Conservation (phyloP, 306 rosid species). For the Cercis canadensis region DNA sequence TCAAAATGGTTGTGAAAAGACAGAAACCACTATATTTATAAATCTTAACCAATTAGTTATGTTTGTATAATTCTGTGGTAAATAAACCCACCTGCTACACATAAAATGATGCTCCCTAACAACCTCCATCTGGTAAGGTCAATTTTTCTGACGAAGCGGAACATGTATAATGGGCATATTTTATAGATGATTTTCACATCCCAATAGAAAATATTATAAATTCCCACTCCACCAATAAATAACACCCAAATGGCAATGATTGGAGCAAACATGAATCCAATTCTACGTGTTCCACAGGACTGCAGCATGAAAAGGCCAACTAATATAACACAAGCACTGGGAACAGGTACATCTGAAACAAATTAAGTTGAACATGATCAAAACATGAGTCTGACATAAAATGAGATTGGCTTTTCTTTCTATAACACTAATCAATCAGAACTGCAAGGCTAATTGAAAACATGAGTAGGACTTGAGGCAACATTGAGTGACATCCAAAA, state of each 20-base stretch:
- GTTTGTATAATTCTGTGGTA: neutral
- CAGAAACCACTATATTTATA: neutral
- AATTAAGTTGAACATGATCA: constrained; percentile 20
- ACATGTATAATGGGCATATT: constrained; percentile 63
- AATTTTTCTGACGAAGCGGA: constrained; percentile 53
- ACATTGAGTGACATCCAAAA: no score
- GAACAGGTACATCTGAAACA: constrained; percentile 75
- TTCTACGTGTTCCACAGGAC: constrained; percentile 69
- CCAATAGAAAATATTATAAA: constrained; percentile 60
- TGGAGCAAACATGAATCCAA: constrained; percentile 88
- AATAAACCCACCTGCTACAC: constrained; percentile 62
- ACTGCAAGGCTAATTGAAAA: neutral
- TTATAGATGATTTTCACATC: constrained; percentile 59
- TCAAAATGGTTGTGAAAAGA: neutral
- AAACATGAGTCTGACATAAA: neutral
- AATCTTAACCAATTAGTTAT: constrained; percentile 12
- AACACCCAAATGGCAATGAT: constrained; percentile 68
- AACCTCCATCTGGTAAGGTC: constrained; percentile 59
- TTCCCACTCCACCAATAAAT: constrained; percentile 58
- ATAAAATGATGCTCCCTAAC: constrained; percentile 68
- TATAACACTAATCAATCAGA: no score
- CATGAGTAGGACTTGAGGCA: no score
- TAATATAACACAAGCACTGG: constrained; percentile 72
- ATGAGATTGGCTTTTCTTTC: no score
- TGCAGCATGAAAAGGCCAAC: constrained; percentile 80